Evolutionary conservation across 805 yeast genomes (phyloP), one percentile per base, ranked within the genome.

Genomic region (Zygotorulaspora florentina): DNA sequence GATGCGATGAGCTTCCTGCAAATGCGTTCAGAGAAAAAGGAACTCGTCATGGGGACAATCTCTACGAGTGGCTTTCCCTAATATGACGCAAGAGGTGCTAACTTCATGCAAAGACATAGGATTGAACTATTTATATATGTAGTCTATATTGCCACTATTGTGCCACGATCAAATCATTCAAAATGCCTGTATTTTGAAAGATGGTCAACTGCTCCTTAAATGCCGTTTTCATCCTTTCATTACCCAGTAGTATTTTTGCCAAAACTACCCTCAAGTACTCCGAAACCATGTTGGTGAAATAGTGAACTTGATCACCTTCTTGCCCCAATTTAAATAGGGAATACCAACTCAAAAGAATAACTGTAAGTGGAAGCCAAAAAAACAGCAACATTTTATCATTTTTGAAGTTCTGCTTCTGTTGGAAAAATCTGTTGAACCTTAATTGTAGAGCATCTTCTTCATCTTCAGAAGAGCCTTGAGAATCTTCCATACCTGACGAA

Each of bases 281-380:
- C 46, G 72, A 69, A 34, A 67, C 57, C 16, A 65, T 55, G 13
- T 64, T 65, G 15, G 61, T 56, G 11, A 56, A 36, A 34, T 55
- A 52, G 31, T 54, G 57, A 13, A 66, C 51, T 9, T 61, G 62
- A 47, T 62, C 63, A 28, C 65, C 67, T 40, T 63, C 64, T 13
- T 60, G 58, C 6, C 74, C 73, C 25, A 68, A 60, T 33, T 59
- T 65, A 46, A 61, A 60, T 25, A 70, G 51, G 3, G 75, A 62
- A 43, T 76, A 70, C 54, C 74, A 70, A 6, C 80, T 67, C 2
- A 80, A 68, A 13, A 82, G 65, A 27, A 86, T 61, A 16, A 83
- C 55, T 42, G 87, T 67, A 31, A 86, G 75, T 11, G 97, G 97
- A 47, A 89, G 67, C 97, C 97, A 90, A 75, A 90, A 89, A 63